Percentiles rank a stretch among this genome's conserved stretches.
phyloP scores from a whole-genome alignment of 306 rosid species.

The Vigna nakashimae region DNA sequence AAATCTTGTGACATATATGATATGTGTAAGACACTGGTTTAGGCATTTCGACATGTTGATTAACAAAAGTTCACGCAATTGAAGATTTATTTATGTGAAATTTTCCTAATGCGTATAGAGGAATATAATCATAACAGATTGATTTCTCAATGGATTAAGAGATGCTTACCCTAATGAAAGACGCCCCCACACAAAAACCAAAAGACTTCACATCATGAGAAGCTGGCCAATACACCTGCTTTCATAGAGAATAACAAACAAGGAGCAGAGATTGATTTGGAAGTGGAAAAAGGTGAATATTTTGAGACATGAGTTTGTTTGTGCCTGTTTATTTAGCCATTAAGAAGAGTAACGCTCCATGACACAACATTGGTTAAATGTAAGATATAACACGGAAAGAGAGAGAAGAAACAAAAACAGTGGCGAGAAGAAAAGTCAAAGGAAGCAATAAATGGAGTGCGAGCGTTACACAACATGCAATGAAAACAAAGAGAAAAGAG shows the following conservation, averaged over 20 bases:
- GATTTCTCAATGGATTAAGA: constrained; percentile 18
- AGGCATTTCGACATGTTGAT: constrained; percentile 12
- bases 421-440: constrained; percentile 46
- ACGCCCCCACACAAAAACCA: constrained; percentile 24
- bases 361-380: constrained; percentile 7
- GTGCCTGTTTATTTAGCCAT: constrained; percentile 14
- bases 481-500: constrained; percentile 43
- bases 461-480: constrained; percentile 45
- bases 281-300: constrained; percentile 2
- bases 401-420: not conserved
- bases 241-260: constrained; percentile 29
- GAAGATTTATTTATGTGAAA: not conserved
- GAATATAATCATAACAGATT: not conserved
- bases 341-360: constrained; percentile 28
- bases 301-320: constrained; percentile 30
- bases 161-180: constrained; percentile 46
- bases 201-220: constrained; percentile 41
- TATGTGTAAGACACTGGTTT: not conserved
- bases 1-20: not conserved
- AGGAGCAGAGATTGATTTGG: constrained; percentile 21
- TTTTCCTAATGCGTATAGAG: not conserved
- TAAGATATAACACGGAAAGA: not conserved
- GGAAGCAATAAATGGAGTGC: constrained; percentile 41
- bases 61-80: constrained; percentile 6
- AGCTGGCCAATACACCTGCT: not conserved